Conservation (phyloP, 805 yeast species). For the Torulaspora maleeae region DNA sequence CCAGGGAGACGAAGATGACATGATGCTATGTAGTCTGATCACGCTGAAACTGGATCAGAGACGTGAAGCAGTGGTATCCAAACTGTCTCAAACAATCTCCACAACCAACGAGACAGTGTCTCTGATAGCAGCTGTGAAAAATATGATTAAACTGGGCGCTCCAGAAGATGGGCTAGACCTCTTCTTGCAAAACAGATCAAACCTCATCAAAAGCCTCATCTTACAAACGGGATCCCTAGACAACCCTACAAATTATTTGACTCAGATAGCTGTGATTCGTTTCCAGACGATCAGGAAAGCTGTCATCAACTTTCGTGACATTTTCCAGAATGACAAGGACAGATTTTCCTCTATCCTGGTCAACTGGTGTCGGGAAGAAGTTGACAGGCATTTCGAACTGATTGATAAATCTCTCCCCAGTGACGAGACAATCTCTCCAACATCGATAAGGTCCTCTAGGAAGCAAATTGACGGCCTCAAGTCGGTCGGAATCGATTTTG, state of each 20-base stretch:
- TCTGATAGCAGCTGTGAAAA: constrained; percentile 27
- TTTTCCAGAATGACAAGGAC: constrained; percentile 41
- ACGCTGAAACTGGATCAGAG: constrained; percentile 33
- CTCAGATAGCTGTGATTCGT: constrained; percentile 58
- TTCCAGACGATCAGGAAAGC: constrained; percentile 60
- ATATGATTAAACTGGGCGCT: constrained; percentile 40
- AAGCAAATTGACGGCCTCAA: constrained; percentile 61
- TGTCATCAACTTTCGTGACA: constrained; percentile 46
- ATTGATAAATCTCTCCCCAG: constrained; percentile 67
- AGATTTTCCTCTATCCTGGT: constrained; percentile 54
- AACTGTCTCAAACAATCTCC: constrained; percentile 36
- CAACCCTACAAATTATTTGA: constrained; percentile 55
- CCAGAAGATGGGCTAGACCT: constrained; percentile 47
- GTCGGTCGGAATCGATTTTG: constrained; percentile 67
- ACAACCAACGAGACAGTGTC: constrained; percentile 28
- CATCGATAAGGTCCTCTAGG: constrained; percentile 52
- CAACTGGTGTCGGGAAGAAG: constrained; percentile 70
- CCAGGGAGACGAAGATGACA: constrained; percentile 30
- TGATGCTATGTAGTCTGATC: constrained; percentile 33
- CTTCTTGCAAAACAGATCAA: constrained; percentile 46
- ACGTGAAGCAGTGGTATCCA: constrained; percentile 32
- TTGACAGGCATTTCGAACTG: constrained; percentile 52
- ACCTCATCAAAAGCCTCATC: constrained; percentile 44
- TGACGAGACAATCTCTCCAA: constrained; percentile 48
- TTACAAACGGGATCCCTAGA: constrained; percentile 43